Base-by-base conservation (phyloP, 352 stramenopile species). In the Pseudoperonospora humuli region DNA sequence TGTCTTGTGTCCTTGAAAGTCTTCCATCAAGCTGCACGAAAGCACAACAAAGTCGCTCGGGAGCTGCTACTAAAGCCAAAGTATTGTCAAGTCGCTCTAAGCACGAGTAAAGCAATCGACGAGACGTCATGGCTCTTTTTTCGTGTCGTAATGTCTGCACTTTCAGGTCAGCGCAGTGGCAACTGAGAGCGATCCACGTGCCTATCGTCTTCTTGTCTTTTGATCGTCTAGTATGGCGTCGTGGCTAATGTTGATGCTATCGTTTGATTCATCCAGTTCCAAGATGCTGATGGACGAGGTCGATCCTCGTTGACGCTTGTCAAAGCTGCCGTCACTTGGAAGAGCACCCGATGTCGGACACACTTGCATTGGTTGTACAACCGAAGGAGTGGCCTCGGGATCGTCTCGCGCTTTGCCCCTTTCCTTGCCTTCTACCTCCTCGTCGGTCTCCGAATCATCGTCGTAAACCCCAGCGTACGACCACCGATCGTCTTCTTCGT, bases 401-500 rank as follows among this genome's bases (percentile, higher is more conserved):
- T 60, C 45, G 3, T 36, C 19, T 6, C 34, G 53, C 27, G 57
- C 24, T 26, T 44, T 13, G 1, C 48, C 33, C 31, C 42, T 50
- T 11, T 47, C 34, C 14, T 46, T 36, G 10, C 54, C 19, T 27
- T 65, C 59, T 31, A 48, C 34, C 32, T 66, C 60, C 31, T 72
- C 57, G 7, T 62, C 49, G 23, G 50, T 56, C 32, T 68, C 53
- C 25, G 57, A 54, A 21, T 65, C 57, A 14, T 67, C 61, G 34
- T 65, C 57, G 15, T 61, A 45, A 20, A 72, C 60, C n/a, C 57
- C 57, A 11, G 49, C 54, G 38, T 64, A 70, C n/a, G 45, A 64
- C 25, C 61, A 32, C 11, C 63, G 61, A 20, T 67, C 56, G 28
- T 77, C 67, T 21, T 78, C 70, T 23, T 82, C 70, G 4, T 77